Evolutionary conservation across 2,329 filamentous ascomycete species (phyloP).

Genomic region (Biscogniauxia marginata): DNA sequence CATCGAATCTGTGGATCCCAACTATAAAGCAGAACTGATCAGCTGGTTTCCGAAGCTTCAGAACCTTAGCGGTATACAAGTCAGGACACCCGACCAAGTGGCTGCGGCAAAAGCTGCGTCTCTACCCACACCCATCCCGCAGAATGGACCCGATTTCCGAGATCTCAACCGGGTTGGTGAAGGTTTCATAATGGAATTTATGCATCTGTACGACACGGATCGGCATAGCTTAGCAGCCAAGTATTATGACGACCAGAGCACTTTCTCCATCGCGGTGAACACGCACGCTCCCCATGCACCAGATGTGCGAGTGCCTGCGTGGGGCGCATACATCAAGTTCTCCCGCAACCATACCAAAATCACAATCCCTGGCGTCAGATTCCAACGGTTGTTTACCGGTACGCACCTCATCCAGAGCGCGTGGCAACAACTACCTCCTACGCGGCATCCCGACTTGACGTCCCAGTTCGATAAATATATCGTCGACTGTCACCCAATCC

Average conservation of each 20-base stretch:
- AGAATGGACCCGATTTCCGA: constrained; percentile 66
- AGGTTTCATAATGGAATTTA: constrained; percentile 72
- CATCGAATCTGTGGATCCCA: constrained; percentile 58
- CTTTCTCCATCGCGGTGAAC: constrained; percentile 75
- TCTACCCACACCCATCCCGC: constrained; percentile 57
- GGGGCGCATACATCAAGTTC: constrained; percentile 72
- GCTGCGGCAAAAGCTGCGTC: constrained; percentile 51
- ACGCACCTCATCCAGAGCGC: constrained; percentile 61
- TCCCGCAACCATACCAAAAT: constrained; percentile 78
- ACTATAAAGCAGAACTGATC: constrained; percentile 66
- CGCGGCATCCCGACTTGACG: constrained; percentile 70
- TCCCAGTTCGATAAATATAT: constrained; percentile 71
- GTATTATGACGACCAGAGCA: constrained; percentile 74
- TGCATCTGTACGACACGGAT: constrained; percentile 71
- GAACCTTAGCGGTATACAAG: constrained; percentile 70
- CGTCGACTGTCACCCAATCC: constrained; percentile 75
- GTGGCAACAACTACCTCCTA: constrained; percentile 70
- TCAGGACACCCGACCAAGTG: constrained; percentile 71
- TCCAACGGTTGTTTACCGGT: constrained; percentile 66
- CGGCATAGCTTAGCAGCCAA: constrained; percentile 59
- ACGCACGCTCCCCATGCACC: constrained; percentile 52
- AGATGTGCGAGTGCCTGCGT: constrained; percentile 48
- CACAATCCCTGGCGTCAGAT: constrained; percentile 56
- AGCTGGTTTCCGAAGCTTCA: constrained; percentile 82
- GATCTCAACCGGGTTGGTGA: constrained; percentile 75